phyloP scores from a whole-genome alignment of 1,284 basidiomycete species.

The Omphalotus olearius region DNA sequence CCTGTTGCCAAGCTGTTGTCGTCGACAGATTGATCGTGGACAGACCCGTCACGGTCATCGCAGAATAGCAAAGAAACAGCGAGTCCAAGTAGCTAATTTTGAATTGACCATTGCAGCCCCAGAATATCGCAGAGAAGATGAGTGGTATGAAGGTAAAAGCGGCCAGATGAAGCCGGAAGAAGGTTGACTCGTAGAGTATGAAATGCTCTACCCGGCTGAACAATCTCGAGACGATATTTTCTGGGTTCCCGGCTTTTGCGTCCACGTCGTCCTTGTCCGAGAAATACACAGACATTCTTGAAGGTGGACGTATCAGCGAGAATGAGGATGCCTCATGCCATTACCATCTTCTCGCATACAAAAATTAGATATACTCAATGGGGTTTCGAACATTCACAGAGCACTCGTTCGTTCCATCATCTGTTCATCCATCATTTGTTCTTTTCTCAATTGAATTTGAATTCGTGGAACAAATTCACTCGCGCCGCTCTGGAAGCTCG shows the following conservation, averaged over 20 bases:
- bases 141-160: conserved; percentile 57
- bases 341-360: too few relatives aligned
- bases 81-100: conserved; percentile 50
- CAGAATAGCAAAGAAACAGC: conserved; percentile 58
- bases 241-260: not conserved
- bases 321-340: too few relatives aligned
- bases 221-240: conserved; percentile 1
- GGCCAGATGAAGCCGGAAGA: conserved; percentile 51
- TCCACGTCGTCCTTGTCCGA: not conserved
- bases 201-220: conserved; percentile 7
- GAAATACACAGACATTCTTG: too few relatives aligned
- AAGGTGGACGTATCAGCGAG: too few relatives aligned
- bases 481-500: too few relatives aligned
- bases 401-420: too few relatives aligned
- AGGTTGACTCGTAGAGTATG: conserved; percentile 33
- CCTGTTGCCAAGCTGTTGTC: conserved; percentile 53
- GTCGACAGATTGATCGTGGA: conserved; percentile 49
- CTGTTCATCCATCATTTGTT: too few relatives aligned
- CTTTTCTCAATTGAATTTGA: too few relatives aligned
- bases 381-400: too few relatives aligned
- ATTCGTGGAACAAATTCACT: too few relatives aligned
- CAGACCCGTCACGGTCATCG: conserved; percentile 60
- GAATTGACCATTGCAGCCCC: conserved; percentile 46
- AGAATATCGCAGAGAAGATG: conserved; percentile 54
- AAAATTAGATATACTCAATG: too few relatives aligned